Percentiles rank a stretch among this genome's conserved stretches.
These are phyloP conservation scores for Salvia splendens DNA, from an alignment of 257 asterid species.

Conservation along the genomic window DNA sequence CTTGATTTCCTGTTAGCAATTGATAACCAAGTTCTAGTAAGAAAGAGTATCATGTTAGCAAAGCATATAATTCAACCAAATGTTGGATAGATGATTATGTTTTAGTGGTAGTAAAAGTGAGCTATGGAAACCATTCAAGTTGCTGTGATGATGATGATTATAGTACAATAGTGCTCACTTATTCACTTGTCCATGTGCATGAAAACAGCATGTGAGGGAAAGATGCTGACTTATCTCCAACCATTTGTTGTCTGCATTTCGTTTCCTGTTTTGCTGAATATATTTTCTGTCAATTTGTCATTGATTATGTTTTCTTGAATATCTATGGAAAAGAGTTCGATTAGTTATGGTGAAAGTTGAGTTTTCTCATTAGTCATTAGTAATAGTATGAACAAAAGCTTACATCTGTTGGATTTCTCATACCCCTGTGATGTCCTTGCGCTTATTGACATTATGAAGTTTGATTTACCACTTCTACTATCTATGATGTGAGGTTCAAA, in stretches of 20 bases:
- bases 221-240: constrained; percentile 18
- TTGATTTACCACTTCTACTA: neutral
- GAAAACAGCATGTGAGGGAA: neutral
- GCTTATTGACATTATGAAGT: neutral
- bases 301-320: neutral
- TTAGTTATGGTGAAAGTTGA: neutral
- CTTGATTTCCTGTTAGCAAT: neutral
- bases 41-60: constrained; percentile 15
- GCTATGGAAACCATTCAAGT: constrained; percentile 4
- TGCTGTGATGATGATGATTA: neutral
- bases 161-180: neutral
- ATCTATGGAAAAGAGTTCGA: neutral
- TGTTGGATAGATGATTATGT: constrained; percentile 5
- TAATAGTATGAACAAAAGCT: no score
- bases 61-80: neutral
- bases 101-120: constrained; percentile 3
- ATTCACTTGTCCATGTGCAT: neutral
- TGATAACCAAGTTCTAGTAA: neutral
- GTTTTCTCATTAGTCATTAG: no score
- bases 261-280: neutral
- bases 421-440: neutral
- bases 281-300: constrained; percentile 8
- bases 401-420: no score
- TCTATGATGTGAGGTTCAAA: neutral
- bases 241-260: constrained; percentile 8